Evolutionary conservation across 768 basidiomycete genomes (phyloP).

Genomic region (Leucogyrophana mollusca): DNA sequence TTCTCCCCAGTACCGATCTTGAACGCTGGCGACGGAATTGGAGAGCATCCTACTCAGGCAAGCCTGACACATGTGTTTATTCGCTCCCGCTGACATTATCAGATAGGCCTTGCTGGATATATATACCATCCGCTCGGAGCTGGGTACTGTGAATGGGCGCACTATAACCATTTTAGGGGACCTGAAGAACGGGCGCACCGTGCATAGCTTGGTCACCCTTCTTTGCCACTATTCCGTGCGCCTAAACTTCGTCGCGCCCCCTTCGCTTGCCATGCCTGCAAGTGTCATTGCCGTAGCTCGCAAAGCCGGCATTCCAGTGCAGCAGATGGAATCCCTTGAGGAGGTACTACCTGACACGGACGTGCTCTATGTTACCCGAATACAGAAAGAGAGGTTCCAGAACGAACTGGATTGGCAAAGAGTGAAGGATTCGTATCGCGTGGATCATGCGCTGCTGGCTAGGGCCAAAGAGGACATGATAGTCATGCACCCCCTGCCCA

Average conservation of each 20-base stretch:
- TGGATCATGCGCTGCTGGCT: slow-evolving; percentile 92
- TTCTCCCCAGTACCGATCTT: slow-evolving; percentile 93
- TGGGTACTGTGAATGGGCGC: slow-evolving; percentile 96
- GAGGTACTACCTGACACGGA: slow-evolving; percentile 92
- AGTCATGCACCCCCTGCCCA: slow-evolving; percentile 98
- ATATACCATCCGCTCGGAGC: slow-evolving; percentile 95
- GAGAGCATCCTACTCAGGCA: slow-evolving; percentile 96
- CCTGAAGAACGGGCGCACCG: slow-evolving; percentile 96
- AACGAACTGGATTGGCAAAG: slow-evolving; percentile 81
- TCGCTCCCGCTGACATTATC: slow-evolving; percentile 1
- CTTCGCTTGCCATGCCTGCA: slow-evolving; percentile 85
- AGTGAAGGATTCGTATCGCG: slow-evolving; percentile 89
- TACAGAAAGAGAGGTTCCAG: slow-evolving; percentile 93
- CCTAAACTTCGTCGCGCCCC: slow-evolving; percentile 93
- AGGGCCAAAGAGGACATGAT: slow-evolving; percentile 97
- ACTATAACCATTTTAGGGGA: slow-evolving; percentile 93
- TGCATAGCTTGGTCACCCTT: slow-evolving; percentile 92
- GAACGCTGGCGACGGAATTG: slow-evolving; percentile 96
- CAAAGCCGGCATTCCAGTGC: slow-evolving; percentile 77
- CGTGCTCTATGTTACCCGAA: slow-evolving; percentile 93
- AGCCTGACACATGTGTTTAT: slow-evolving; percentile 16
- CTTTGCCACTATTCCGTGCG: slow-evolving; percentile 90
- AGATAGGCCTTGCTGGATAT: slow-evolving; percentile 77
- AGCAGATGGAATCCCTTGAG: slow-evolving; percentile 84
- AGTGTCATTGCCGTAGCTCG: slow-evolving; percentile 80